Evolutionary conservation across 345 rosid species (phyloP), one percentile per base, ranked within the genome.

Genomic region (Rhodamnia argentea): DNA sequence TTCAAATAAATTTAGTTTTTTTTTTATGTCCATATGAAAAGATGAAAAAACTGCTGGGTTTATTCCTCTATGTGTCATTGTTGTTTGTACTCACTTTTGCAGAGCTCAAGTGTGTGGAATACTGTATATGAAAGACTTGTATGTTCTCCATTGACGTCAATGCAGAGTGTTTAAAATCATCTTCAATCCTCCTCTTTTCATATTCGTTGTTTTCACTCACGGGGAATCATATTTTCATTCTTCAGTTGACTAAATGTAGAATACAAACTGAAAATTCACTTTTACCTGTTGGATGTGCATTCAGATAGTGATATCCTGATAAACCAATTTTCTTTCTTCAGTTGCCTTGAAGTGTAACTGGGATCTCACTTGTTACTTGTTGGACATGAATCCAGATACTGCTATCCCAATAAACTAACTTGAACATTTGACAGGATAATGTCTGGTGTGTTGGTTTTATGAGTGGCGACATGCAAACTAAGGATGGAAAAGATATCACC

Each of bases 391-490:
- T 59, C 81, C 47, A 85, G 60, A 40, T 26, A 22, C 37, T 53
- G 15, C 84, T 83, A 83, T 86, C 85, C 52, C 32, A 29, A n/a
- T 27, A 26, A 52, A 83, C 84, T 83, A 23, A 32, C 59, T 52
- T 29, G 62, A 83, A 83, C 76, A 55, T 85, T 54, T 55, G 78
- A 83, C 93, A 96, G 99, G 89, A 92, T 1, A 88, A 90, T 29
- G 37, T 59, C 10, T 96, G 94, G 92, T 97, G 99, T 88, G 85
- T 97, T 18, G 99, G 99, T 87, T 97, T 98, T 98, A 93, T 92
- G 88, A 91, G 87, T 40, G 90, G 95, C 60, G 93, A 90, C 58
- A 15, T 91, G 90, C 92, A 93, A 87, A 90, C 94, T 83, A 91
- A 87, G 86, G 95, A 94, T 59, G 93, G 95, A 59, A 86, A 85